Evolutionary conservation across 768 basidiomycete genomes (phyloP).

Genomic region (Chlorophyllum brunneum): DNA sequence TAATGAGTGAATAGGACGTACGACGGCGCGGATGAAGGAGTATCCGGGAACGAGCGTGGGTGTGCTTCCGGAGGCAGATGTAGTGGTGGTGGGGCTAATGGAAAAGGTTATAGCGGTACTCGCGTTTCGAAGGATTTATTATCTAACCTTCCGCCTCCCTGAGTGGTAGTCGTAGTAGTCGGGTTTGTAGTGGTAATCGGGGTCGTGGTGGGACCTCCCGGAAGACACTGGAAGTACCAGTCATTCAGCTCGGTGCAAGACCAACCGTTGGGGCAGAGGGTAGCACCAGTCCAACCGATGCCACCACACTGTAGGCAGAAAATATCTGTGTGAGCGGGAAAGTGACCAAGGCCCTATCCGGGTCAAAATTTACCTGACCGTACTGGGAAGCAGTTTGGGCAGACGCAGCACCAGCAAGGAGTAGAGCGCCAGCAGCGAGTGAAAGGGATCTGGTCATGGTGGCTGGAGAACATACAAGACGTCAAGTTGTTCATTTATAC

Average conservation of each 20-base stretch:
- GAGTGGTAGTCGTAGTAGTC: slow-evolving; percentile 31
- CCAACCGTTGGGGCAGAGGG: slow-evolving; percentile 44
- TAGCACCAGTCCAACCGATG: slow-evolving; percentile 47
- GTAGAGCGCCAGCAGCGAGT: slow-evolving; percentile 9
- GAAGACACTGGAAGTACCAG: slow-evolving; percentile 55
- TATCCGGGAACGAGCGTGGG: slow-evolving; percentile 45
- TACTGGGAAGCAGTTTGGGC: slow-evolving; percentile 27
- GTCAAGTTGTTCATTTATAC: background rate
- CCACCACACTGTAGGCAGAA: slow-evolving; percentile 42
- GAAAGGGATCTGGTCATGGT: slow-evolving; percentile 4
- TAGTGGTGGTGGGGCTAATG: slow-evolving; percentile 20
- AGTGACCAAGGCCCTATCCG: background rate
- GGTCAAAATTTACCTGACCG: too few relatives aligned
- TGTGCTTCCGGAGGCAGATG: slow-evolving; percentile 29
- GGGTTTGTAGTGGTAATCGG: slow-evolving; percentile 16
- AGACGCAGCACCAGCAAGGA: slow-evolving; percentile 13
- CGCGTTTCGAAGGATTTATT: background rate
- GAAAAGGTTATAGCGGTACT: background rate
- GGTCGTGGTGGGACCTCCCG: slow-evolving; percentile 28
- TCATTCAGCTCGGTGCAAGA: slow-evolving; percentile 39
- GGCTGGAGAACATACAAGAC: too few relatives aligned
- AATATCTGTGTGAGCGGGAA: background rate
- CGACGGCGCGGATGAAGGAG: slow-evolving; percentile 44
- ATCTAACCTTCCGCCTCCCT: slow-evolving; percentile 18
- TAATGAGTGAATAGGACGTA: slow-evolving; percentile 2